Conservation (phyloP, 371 early-diverging fungal species). For the Neoconidiobolus thromboides region DNA sequence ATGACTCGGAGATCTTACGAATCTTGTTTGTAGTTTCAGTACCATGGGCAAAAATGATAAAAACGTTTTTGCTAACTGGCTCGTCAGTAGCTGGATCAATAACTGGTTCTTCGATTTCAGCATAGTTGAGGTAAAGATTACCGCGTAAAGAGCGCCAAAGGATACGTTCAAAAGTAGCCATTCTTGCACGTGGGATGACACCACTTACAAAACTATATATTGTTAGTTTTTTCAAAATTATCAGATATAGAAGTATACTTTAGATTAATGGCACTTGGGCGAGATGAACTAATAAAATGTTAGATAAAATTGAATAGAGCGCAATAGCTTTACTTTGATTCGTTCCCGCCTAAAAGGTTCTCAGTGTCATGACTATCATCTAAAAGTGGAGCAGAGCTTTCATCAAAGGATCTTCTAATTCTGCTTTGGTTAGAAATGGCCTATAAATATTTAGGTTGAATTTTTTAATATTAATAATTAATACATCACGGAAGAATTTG, state of each 20-base stretch:
- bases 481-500: constrained; percentile 56
- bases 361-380: constrained; percentile 29
- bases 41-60: constrained; percentile 94
- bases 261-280: background rate
- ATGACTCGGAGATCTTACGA: constrained; percentile 78
- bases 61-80: constrained; percentile 78
- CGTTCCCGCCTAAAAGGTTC: too few species aligned
- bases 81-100: constrained; percentile 70
- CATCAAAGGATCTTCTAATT: constrained; percentile 29
- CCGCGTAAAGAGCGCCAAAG: constrained; percentile 95
- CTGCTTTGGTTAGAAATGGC: constrained; percentile 27
- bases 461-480: background rate
- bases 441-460: constrained; percentile 10
- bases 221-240: background rate
- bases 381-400: constrained; percentile 38
- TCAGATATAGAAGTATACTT: background rate
- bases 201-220: constrained; percentile 55
- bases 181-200: constrained; percentile 62
- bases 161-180: constrained; percentile 84
- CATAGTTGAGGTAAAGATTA: constrained; percentile 89
- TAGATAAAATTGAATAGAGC: too few species aligned
- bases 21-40: constrained; percentile 73
- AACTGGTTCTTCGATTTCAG: constrained; percentile 83
- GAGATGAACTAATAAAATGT: constrained; percentile 1
- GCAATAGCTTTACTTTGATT: too few species aligned